Evolutionary conservation across 1,284 basidiomycete genomes (phyloP).

Genomic region (Ganoderma lingzhi): DNA sequence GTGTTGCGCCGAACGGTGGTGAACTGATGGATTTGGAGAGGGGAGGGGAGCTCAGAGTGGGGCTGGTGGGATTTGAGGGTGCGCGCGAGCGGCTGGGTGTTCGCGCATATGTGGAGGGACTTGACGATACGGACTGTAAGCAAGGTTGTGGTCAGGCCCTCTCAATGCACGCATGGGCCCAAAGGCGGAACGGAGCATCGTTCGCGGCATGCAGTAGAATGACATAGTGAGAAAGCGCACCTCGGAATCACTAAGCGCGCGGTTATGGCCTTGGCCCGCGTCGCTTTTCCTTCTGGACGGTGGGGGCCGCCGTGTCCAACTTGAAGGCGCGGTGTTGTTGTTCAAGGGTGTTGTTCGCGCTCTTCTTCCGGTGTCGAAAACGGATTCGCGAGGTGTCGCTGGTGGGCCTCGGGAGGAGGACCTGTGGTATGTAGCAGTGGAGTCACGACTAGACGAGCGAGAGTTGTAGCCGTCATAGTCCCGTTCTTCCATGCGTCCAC

Average conservation of each 20-base stretch:
- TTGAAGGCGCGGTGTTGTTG: slow-evolving; percentile 68
- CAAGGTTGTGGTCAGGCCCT: background rate
- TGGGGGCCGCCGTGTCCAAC: slow-evolving; percentile 72
- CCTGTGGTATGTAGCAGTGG: slow-evolving; percentile 52
- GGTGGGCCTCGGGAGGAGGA: slow-evolving; percentile 47
- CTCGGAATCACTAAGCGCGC: slow-evolving; percentile 70
- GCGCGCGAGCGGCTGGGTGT: slow-evolving; percentile 58
- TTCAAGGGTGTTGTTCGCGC: slow-evolving; percentile 70
- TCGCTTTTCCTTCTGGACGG: slow-evolving; percentile 73
- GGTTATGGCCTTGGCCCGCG: slow-evolving; percentile 62
- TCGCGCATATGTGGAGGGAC: slow-evolving; percentile 50
- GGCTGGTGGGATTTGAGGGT: slow-evolving; percentile 73
- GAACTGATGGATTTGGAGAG: slow-evolving; percentile 46
- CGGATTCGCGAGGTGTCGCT: slow-evolving; percentile 59
- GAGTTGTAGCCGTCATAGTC: slow-evolving; percentile 45
- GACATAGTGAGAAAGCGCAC: slow-evolving; percentile 46
- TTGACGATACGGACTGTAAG: slow-evolving; percentile 20
- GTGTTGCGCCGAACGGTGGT: slow-evolving; percentile 49
- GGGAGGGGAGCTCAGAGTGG: slow-evolving; percentile 48
- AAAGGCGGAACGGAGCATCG: background rate
- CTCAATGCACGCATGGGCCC: background rate
- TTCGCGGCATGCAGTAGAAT: background rate
- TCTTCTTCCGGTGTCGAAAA: slow-evolving; percentile 70
- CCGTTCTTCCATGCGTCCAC: slow-evolving; percentile 45
- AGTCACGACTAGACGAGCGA: slow-evolving; percentile 67